Evolutionary conservation across 768 basidiomycete species (phyloP).

Genomic region (Rhodosporidiobolus odoratus): DNA sequence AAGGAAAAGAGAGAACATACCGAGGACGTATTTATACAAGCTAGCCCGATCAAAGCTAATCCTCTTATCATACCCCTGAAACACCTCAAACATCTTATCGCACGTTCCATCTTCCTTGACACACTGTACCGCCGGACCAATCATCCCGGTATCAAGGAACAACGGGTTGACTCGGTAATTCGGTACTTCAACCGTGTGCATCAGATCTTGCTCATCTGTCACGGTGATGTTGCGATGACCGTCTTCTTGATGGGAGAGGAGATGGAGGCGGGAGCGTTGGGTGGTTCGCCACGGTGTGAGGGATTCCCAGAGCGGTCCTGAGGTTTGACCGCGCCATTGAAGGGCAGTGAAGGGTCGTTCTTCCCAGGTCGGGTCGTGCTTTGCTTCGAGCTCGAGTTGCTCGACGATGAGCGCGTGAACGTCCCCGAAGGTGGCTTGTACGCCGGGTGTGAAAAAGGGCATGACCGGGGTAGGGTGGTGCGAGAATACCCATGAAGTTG

Average conservation of each 20-base stretch:
- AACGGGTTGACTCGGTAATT: slow-evolving; percentile 42
- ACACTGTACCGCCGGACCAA: slow-evolving; percentile 43
- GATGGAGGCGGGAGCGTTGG: slow-evolving; percentile 42
- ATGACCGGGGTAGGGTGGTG: slow-evolving; percentile 39
- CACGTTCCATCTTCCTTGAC: slow-evolving; percentile 41
- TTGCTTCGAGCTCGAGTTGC: slow-evolving; percentile 42
- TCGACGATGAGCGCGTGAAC: slow-evolving; percentile 43
- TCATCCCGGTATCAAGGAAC: slow-evolving; percentile 43
- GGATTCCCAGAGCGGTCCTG: slow-evolving; percentile 44
- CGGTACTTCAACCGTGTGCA: slow-evolving; percentile 30
- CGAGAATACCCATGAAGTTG: slow-evolving; percentile 40
- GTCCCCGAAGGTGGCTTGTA: slow-evolving; percentile 40
- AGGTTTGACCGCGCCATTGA: slow-evolving; percentile 51
- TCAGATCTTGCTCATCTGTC: slow-evolving; percentile 32
- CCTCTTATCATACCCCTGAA: slow-evolving; percentile 40
- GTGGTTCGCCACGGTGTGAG: slow-evolving; percentile 41
- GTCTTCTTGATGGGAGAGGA: slow-evolving; percentile 39
- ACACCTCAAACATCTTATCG: slow-evolving; percentile 38
- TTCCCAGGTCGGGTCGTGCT: slow-evolving; percentile 46
- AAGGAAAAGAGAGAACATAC: neutral
- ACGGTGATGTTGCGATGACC: slow-evolving; percentile 36
- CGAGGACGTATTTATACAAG: slow-evolving; percentile 39
- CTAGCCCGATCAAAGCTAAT: slow-evolving; percentile 38
- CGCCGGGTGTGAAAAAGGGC: slow-evolving; percentile 42
- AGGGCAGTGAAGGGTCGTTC: slow-evolving; percentile 48